These are phyloP conservation scores for Xerocomus minutiporus DNA, from an alignment of 1,284 basidiomycete genomes.

Conservation along the genomic window DNA sequence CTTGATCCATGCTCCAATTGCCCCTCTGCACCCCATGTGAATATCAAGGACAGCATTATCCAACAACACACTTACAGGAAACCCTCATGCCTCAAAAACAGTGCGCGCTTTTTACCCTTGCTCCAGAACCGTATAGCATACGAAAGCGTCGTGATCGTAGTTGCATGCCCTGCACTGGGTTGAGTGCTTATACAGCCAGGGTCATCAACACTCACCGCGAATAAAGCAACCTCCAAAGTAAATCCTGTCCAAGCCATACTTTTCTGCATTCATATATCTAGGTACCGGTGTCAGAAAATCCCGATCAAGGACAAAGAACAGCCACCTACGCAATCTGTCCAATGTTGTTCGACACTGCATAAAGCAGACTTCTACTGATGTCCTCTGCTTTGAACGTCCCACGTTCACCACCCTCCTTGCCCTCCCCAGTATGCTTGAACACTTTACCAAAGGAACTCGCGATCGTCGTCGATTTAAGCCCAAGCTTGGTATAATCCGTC, in stretches of 20 bases:
- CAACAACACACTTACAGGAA: slow-evolving; percentile 71
- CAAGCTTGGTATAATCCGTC: slow-evolving; percentile 88
- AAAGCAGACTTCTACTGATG: slow-evolving; percentile 90
- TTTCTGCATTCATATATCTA: slow-evolving; percentile 99
- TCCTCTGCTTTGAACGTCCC: slow-evolving; percentile 81
- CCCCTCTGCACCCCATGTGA: slow-evolving; percentile 51
- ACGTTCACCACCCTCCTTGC: slow-evolving; percentile 47
- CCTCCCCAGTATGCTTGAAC: slow-evolving; percentile 80
- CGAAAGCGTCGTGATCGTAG: slow-evolving; percentile 95
- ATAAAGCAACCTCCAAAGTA: slow-evolving; percentile 99
- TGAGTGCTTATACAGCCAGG: background rate
- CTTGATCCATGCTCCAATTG: slow-evolving; percentile 95
- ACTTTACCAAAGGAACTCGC: slow-evolving; percentile 99
- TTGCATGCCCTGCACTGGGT: slow-evolving; percentile 73
- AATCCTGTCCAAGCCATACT: slow-evolving; percentile 94
- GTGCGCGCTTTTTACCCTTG: slow-evolving; percentile 93
- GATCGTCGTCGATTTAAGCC: slow-evolving; percentile 96
- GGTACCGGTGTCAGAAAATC: slow-evolving; percentile 13
- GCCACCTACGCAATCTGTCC: slow-evolving; percentile 94
- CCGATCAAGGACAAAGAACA: slow-evolving; percentile 5
- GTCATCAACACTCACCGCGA: slow-evolving; percentile 59
- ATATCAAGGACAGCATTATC: background rate
- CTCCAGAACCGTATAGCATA: slow-evolving; percentile 99
- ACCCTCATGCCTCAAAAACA: slow-evolving; percentile 97
- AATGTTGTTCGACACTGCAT: slow-evolving; percentile 98